These are phyloP conservation scores for Corylus americana DNA, from an alignment of 306 rosid genomes.

Conservation along the genomic window DNA sequence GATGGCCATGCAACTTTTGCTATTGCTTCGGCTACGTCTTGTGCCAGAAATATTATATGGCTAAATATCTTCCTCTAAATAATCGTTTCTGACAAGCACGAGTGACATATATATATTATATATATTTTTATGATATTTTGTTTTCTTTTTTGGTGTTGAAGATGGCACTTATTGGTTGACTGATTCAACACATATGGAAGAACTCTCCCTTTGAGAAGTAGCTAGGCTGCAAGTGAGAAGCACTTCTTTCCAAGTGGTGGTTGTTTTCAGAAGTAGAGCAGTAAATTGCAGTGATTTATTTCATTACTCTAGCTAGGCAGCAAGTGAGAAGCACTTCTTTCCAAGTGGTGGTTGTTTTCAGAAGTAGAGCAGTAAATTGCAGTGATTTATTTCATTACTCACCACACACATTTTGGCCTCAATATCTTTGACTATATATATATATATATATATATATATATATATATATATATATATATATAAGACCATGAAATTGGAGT, in stretches of 20 bases:
- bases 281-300: background rate
- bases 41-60: conserved; percentile 23
- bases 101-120: conserved; percentile 10
- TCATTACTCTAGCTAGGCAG: background rate
- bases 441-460: too few relatives aligned
- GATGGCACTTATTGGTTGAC: background rate
- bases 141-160: background rate
- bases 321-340: background rate
- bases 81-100: conserved; percentile 40
- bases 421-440: too few relatives aligned
- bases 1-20: conserved; percentile 57
- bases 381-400: background rate
- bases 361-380: background rate
- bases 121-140: background rate
- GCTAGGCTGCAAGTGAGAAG: background rate
- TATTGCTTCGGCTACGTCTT: conserved; percentile 34
- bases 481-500: too few relatives aligned
- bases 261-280: background rate
- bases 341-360: conserved; percentile 5
- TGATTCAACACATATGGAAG: background rate
- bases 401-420: too few relatives aligned
- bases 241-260: background rate
- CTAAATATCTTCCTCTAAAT: conserved; percentile 19
- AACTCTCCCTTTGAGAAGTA: background rate
- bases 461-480: too few relatives aligned